Evolutionary conservation across 1,139 yeast species (phyloP).

Genomic region (Debaryomyces sp.): DNA sequence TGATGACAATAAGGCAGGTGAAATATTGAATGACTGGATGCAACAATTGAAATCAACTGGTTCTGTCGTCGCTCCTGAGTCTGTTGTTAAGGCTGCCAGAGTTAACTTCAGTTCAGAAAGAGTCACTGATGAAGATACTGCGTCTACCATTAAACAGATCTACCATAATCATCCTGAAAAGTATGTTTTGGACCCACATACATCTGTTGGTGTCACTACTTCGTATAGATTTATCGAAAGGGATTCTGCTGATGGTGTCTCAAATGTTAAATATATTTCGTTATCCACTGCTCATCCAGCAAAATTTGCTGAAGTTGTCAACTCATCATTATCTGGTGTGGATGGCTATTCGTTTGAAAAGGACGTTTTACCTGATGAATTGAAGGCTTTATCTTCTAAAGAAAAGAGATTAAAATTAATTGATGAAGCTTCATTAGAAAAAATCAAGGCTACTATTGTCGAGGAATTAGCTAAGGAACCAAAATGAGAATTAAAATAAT

Average conservation of each 20-base stretch:
- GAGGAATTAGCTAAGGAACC: slow-evolving; percentile 61
- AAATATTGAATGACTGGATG: slow-evolving; percentile 76
- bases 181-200: slow-evolving; percentile 93
- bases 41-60: slow-evolving; percentile 72
- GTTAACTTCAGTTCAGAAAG: slow-evolving; percentile 75
- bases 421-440: slow-evolving; percentile 70
- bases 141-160: slow-evolving; percentile 69
- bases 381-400: slow-evolving; percentile 68
- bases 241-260: slow-evolving; percentile 40
- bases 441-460: slow-evolving; percentile 73
- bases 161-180: slow-evolving; percentile 64
- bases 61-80: slow-evolving; percentile 68
- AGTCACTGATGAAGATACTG: slow-evolving; percentile 77
- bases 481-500: slow-evolving; percentile 1
- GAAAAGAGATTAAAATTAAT: slow-evolving; percentile 78
- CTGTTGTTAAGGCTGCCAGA: slow-evolving; percentile 67
- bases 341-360: slow-evolving; percentile 81
- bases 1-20: slow-evolving; percentile 74
- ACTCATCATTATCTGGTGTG: slow-evolving; percentile 66
- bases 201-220: slow-evolving; percentile 91
- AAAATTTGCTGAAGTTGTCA: slow-evolving; percentile 94
- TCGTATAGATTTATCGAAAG: slow-evolving; percentile 61
- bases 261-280: slow-evolving; percentile 62
- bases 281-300: slow-evolving; percentile 99
- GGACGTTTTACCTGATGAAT: slow-evolving; percentile 87